Evolutionary conservation across 2,329 filamentous ascomycete genomes (phyloP).

Genomic region (Phoma sp.): DNA sequence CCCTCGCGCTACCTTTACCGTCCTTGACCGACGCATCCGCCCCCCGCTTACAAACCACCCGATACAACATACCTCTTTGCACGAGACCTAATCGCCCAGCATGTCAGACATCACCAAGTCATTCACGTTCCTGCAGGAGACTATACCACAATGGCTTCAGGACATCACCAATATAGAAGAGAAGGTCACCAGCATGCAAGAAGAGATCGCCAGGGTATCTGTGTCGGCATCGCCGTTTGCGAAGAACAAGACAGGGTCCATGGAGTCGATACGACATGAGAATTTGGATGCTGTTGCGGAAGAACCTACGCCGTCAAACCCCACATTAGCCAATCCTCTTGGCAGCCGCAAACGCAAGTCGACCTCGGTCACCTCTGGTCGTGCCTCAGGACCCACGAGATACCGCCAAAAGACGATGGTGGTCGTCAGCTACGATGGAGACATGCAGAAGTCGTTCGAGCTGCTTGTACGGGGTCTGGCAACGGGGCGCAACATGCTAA

Average conservation of each 20-base stretch:
- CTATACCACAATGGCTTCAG: slow-evolving; percentile 49
- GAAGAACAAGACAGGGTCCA: slow-evolving; percentile 45
- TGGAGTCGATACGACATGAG: slow-evolving; percentile 44
- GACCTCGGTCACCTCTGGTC: slow-evolving; percentile 50
- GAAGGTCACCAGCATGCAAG: slow-evolving; percentile 45
- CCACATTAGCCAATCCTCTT: slow-evolving; percentile 25
- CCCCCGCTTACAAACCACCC: slow-evolving; percentile 2
- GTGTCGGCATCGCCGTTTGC: slow-evolving; percentile 35
- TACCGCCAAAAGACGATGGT: slow-evolving; percentile 78
- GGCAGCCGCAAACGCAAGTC: slow-evolving; percentile 53
- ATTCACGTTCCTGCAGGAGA: slow-evolving; percentile 49
- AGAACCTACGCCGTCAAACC: slow-evolving; percentile 22
- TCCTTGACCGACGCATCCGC: slow-evolving; percentile 2
- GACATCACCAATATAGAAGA: slow-evolving; percentile 41
- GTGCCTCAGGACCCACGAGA: slow-evolving; percentile 55
- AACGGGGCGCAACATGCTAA: slow-evolving; percentile 79
- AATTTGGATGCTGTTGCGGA: slow-evolving; percentile 35
- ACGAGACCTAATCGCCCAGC: slow-evolving; percentile 16
- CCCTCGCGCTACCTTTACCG: slow-evolving; percentile 3
- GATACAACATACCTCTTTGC: not conserved
- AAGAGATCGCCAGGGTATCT: slow-evolving; percentile 40
- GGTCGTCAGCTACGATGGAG: slow-evolving; percentile 91
- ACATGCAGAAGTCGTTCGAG: slow-evolving; percentile 84
- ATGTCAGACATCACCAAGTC: slow-evolving; percentile 51
- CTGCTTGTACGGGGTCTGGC: slow-evolving; percentile 83